Evolutionary conservation across 2,329 filamentous ascomycete genomes (phyloP).

Genomic region (Didymella sp.): DNA sequence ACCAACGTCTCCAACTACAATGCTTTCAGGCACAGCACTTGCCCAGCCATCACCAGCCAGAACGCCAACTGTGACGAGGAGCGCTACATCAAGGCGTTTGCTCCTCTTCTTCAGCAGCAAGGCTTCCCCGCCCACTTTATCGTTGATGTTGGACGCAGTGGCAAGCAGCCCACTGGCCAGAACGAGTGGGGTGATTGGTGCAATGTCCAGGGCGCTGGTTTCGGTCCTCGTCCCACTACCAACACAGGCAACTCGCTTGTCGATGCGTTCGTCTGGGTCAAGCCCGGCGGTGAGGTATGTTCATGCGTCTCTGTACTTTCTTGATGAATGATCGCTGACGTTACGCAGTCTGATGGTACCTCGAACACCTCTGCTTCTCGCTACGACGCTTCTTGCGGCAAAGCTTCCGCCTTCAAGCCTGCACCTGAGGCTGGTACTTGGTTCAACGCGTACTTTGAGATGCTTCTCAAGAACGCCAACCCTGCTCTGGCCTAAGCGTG

Average conservation of each 20-base stretch:
- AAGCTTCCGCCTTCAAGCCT: slow-evolving; percentile 63
- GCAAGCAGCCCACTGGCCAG: slow-evolving; percentile 65
- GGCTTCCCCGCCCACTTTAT: slow-evolving; percentile 65
- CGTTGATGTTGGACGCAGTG: slow-evolving; percentile 63
- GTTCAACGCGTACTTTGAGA: slow-evolving; percentile 61
- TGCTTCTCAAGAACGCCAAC: slow-evolving; percentile 46
- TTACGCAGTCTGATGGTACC: slow-evolving; percentile 53
- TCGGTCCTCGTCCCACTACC: slow-evolving; percentile 69
- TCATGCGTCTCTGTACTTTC: no score
- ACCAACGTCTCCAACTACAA: slow-evolving; percentile 69
- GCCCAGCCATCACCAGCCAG: slow-evolving; percentile 54
- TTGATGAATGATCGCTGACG: slow-evolving; percentile 1
- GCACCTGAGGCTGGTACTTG: slow-evolving; percentile 74
- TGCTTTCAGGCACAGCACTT: slow-evolving; percentile 56
- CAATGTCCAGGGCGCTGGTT: slow-evolving; percentile 69
- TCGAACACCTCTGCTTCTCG: slow-evolving; percentile 52
- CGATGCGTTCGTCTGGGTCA: slow-evolving; percentile 75
- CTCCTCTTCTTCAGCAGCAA: slow-evolving; percentile 55
- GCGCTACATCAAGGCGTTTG: slow-evolving; percentile 59
- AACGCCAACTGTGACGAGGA: slow-evolving; percentile 63
- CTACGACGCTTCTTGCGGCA: slow-evolving; percentile 64
- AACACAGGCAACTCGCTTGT: slow-evolving; percentile 65
- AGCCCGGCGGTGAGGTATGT: slow-evolving; percentile 64
- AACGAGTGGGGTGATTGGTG: slow-evolving; percentile 71
- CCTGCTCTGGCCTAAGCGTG: slow-evolving; percentile 32